Evolutionary conservation across 2,329 filamentous ascomycete species (phyloP).

Genomic region (Sphaerostilbella broomeana): DNA sequence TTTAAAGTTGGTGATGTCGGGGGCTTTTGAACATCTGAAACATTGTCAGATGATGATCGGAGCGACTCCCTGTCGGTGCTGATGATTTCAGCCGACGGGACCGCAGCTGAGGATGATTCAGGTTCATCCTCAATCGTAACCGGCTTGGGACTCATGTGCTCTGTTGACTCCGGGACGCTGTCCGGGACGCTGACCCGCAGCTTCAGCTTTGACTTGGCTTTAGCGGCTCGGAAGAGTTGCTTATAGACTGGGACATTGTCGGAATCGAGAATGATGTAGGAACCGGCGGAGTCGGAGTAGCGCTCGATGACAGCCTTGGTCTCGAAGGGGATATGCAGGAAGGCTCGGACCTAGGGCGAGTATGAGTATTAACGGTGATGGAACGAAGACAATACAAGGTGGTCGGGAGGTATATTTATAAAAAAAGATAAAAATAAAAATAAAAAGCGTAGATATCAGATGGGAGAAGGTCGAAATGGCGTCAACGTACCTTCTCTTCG

Average conservation of each 20-base stretch:
- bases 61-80: constrained; percentile 5
- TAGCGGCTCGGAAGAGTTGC: constrained; percentile 91
- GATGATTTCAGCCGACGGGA: constrained; percentile 7
- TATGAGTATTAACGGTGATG: not conserved
- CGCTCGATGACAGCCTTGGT: constrained; percentile 65
- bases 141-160: no score
- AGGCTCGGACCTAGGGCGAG: constrained; percentile 28
- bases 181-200: constrained; percentile 59
- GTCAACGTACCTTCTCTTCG: constrained; percentile 80
- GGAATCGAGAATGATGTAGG: constrained; percentile 73
- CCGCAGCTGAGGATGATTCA: no score
- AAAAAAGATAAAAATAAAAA: not conserved
- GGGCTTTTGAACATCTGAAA: constrained; percentile 1
- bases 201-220: constrained; percentile 96
- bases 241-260: constrained; percentile 83
- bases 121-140: constrained; percentile 47
- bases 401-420: no score
- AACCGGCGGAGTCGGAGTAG: constrained; percentile 85
- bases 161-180: constrained; percentile 23
- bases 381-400: not conserved
- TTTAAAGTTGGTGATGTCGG: not conserved
- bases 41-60: not conserved
- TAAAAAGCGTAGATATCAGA: not conserved
- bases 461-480: no score
- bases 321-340: constrained; percentile 29